These are phyloP conservation scores for Metschnikowia reukaufii DNA, from an alignment of 805 yeast species.

Conservation along the genomic window DNA sequence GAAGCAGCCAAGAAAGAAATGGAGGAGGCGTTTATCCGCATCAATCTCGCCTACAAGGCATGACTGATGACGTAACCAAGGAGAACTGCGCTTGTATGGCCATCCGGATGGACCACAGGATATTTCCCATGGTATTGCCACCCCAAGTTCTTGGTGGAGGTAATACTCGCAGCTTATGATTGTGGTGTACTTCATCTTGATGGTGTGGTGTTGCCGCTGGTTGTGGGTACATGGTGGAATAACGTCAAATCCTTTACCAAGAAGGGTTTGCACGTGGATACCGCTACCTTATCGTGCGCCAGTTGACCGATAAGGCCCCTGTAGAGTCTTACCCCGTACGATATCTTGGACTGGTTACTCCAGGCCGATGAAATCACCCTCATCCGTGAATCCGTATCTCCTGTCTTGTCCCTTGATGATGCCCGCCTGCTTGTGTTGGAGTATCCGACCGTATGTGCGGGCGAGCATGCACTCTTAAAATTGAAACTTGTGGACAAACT, in stretches of 20 bases:
- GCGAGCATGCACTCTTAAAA: slow-evolving; percentile 37
- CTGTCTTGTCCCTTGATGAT: slow-evolving; percentile 45
- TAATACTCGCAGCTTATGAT: slow-evolving; percentile 69
- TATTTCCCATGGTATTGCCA: slow-evolving; percentile 86
- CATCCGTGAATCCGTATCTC: slow-evolving; percentile 40
- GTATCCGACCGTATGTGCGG: slow-evolving; percentile 50
- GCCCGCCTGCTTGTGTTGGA: slow-evolving; percentile 52
- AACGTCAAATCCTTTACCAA: slow-evolving; percentile 77
- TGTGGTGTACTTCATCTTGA: slow-evolving; percentile 60
- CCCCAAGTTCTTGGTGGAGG: slow-evolving; percentile 88
- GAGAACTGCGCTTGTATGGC: slow-evolving; percentile 83
- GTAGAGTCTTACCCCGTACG: slow-evolving; percentile 58
- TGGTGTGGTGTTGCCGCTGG: slow-evolving; percentile 78
- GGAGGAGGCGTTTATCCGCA: slow-evolving; percentile 76
- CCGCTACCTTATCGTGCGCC: slow-evolving; percentile 80
- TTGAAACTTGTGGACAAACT: slow-evolving; percentile 60
- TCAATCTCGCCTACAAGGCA: slow-evolving; percentile 91
- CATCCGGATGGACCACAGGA: slow-evolving; percentile 98
- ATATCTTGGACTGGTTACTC: slow-evolving; percentile 59
- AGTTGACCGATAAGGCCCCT: slow-evolving; percentile 72
- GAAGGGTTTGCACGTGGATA: slow-evolving; percentile 74
- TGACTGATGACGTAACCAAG: slow-evolving; percentile 84
- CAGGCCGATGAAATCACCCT: slow-evolving; percentile 63
- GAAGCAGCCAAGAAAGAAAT: slow-evolving; percentile 54
- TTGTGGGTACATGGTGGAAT: slow-evolving; percentile 91